phyloP scores from a whole-genome alignment of 164 flowering plant species.

The Santalum album region DNA sequence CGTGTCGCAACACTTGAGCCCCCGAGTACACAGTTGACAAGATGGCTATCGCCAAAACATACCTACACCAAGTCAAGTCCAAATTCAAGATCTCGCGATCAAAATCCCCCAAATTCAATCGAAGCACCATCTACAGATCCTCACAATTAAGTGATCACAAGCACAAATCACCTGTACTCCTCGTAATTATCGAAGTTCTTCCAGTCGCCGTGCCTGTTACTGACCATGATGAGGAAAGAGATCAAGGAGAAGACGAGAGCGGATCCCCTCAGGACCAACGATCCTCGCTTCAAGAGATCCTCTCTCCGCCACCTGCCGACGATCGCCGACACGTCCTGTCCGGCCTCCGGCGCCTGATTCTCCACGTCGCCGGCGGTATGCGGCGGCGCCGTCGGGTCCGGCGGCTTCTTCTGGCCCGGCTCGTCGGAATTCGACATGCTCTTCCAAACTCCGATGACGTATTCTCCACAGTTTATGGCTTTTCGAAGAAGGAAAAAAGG shows the following conservation, averaged over 20 bases:
- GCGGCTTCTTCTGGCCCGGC: conserved; percentile 2
- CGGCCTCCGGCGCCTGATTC: conserved; percentile 11
- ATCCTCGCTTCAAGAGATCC: conserved; percentile 51
- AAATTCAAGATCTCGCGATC: no score
- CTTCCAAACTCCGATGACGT: no score
- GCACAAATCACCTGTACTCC: conserved; percentile 52
- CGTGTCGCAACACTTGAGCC: conserved; percentile 35
- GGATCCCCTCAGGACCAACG: conserved; percentile 31
- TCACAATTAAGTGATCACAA: neutral
- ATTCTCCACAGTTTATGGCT: no score
- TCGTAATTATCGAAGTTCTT: conserved; percentile 52
- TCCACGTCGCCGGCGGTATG: conserved; percentile 24
- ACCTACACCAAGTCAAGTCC: conserved; percentile 29
- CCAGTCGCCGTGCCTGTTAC: conserved; percentile 65
- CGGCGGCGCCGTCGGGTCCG: conserved; percentile 14
- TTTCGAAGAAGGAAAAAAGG: no score
- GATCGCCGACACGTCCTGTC: conserved; percentile 34
- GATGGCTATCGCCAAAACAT: conserved; percentile 54
- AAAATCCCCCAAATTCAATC: no score
- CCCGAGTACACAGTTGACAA: conserved; percentile 54
- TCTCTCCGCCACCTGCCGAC: conserved; percentile 61
- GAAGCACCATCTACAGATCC: no score
- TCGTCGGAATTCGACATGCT: conserved; percentile 17
- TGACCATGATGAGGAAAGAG: conserved; percentile 59
- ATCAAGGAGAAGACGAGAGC: conserved; percentile 56